Conservation (phyloP, 1,284 basidiomycete genomes). For the Vanrija humicola region DNA sequence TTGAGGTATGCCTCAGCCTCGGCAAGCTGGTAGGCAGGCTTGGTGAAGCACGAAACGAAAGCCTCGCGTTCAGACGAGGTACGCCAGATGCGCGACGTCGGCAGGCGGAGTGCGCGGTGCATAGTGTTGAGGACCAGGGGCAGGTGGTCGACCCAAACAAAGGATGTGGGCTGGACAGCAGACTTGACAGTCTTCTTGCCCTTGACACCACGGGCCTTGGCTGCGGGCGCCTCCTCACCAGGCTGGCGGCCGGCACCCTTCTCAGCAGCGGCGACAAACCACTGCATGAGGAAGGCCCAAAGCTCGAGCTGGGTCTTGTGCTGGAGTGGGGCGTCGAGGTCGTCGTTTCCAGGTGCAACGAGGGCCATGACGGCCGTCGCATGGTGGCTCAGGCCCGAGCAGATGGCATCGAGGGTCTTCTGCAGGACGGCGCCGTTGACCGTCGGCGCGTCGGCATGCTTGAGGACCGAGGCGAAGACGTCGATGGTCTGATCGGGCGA, state of each 20-base stretch:
- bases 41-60: slow-evolving; percentile 78
- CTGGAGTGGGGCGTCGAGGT: slow-evolving; percentile 62
- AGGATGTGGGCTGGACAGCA: slow-evolving; percentile 42
- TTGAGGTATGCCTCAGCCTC: slow-evolving; percentile 91
- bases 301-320: slow-evolving; percentile 76
- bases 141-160: slow-evolving; percentile 77
- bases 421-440: slow-evolving; percentile 34
- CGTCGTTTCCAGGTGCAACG: slow-evolving; percentile 49
- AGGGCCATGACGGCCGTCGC: slow-evolving; percentile 31
- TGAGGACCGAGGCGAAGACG: slow-evolving; percentile 69
- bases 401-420: slow-evolving; percentile 40
- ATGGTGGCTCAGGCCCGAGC: slow-evolving; percentile 32
- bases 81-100: slow-evolving; percentile 79
- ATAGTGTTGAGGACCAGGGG: slow-evolving; percentile 65
- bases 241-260: slow-evolving; percentile 57
- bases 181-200: slow-evolving; percentile 56
- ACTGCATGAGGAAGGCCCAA: slow-evolving; percentile 80
- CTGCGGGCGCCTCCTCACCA: slow-evolving; percentile 13
- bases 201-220: slow-evolving; percentile 11
- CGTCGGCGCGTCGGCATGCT: slow-evolving; percentile 34
- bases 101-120: slow-evolving; percentile 66
- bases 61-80: slow-evolving; percentile 76
- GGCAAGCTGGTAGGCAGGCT: slow-evolving; percentile 77
- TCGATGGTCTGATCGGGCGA: slow-evolving; percentile 61
- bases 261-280: slow-evolving; percentile 76